Base-by-base conservation (phyloP, 768 basidiomycete species). In the Chalciporus piperatus region DNA sequence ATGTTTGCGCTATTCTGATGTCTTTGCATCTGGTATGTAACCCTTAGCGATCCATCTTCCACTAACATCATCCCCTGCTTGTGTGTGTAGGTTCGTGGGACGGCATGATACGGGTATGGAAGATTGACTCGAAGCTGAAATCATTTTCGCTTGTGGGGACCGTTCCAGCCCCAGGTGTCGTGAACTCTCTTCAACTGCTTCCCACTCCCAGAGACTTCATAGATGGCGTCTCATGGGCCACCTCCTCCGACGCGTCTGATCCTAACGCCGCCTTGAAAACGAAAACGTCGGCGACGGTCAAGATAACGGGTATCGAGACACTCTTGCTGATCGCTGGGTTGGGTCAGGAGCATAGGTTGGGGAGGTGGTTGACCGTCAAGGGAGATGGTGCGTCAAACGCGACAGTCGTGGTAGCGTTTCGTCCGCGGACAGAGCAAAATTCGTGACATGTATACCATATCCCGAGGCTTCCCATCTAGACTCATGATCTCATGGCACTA, bases 111-210 rank as follows among this genome's bases (percentile, higher is more conserved):
- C 87, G 89, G 45, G 74, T 99, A 66, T 99, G 97, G 96, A 86
- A 90, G 63, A 75, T 99, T 28, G 89, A 94, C 56, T 60, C 81
- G 1, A 87, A 83, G 56, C 70, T 95, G 13, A 87, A 83, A 61
- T 86, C 85, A 0, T 96, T 99, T 69, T 69, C 81, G 12, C 79
- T 79, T 2, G 62, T 85, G 12, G 85, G 84, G 13, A 80, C 76
- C 6, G 69, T 95, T 17, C 72, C 83, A 1, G 84, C 82, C 0
- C 79, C 76, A 0, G 97, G 97, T 0, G 82, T 96, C 50, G 75
- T 98, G 64, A 99, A 99, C 71, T 92, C 92, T 5, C 75, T 98
- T 3, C 93, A 96, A 66, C 70, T 99, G 46, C 58, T 93, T 17
- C 67, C 82, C 0, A 76, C 84, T 9, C 76, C 77, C 2, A 64